Percentiles rank a stretch among this genome's conserved stretches.
Conservation (phyloP, 345 rosid genomes). For the Aurinia saxatilis region DNA sequence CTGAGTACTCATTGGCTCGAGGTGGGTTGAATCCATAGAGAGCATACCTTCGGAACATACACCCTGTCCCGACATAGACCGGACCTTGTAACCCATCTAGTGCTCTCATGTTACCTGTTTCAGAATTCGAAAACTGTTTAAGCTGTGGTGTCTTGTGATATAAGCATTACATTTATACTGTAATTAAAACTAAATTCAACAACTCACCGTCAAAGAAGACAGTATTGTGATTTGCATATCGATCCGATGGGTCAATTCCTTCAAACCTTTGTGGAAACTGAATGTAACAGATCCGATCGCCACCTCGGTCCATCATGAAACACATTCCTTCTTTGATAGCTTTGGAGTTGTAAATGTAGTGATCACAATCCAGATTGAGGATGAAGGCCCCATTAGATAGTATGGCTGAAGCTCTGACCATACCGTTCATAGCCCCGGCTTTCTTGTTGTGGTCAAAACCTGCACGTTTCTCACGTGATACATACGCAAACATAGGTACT, state of each 20-base stretch:
- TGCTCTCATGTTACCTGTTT: constrained; percentile 80
- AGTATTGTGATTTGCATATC: constrained; percentile 84
- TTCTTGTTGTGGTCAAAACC: constrained; percentile 91
- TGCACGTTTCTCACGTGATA: constrained; percentile 77
- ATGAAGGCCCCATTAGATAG: constrained; percentile 83
- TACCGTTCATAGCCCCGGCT: constrained; percentile 91
- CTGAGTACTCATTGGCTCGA: constrained; percentile 68
- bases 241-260: constrained; percentile 94
- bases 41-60: constrained; percentile 89
- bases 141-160: constrained; percentile 6
- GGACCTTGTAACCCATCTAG: constrained; percentile 94
- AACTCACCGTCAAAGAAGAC: constrained; percentile 76
- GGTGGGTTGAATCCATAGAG: constrained; percentile 93
- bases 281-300: constrained; percentile 81
- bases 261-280: constrained; percentile 94
- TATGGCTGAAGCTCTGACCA: constrained; percentile 92
- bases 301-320: constrained; percentile 98
- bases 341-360: constrained; percentile 62
- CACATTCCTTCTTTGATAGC: constrained; percentile 92
- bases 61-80: constrained; percentile 89
- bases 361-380: constrained; percentile 85
- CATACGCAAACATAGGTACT: constrained; percentile 77
- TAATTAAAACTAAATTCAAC: neutral
- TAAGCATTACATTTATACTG: neutral
- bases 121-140: neutral